Evolutionary conservation across 2,329 filamentous ascomycete genomes (phyloP).

Genomic region (Hymenoscyphus scutula): DNA sequence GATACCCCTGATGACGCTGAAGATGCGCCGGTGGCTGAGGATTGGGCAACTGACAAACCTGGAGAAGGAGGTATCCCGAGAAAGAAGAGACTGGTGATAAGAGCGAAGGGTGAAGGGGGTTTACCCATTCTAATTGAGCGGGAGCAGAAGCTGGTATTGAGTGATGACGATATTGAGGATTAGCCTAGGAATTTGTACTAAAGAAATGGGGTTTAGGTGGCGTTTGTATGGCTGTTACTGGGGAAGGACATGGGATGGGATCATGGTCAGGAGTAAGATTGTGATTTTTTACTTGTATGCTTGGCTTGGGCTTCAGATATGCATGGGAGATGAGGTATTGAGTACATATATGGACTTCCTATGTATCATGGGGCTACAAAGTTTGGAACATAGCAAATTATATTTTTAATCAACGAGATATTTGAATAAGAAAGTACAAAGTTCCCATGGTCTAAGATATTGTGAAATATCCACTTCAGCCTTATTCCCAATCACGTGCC

Average conservation of each 20-base stretch:
- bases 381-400: background rate
- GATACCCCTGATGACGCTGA: slow-evolving; percentile 47
- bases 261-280: background rate
- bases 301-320: background rate
- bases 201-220: background rate
- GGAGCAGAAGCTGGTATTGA: slow-evolving; percentile 68
- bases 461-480: slow-evolving; percentile 1
- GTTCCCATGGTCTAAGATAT: background rate
- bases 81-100: slow-evolving; percentile 42
- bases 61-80: slow-evolving; percentile 52
- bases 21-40: slow-evolving; percentile 43
- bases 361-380: background rate
- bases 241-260: background rate
- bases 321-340: background rate
- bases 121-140: slow-evolving; percentile 33
- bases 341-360: background rate
- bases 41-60: slow-evolving; percentile 62
- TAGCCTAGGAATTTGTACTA: slow-evolving; percentile 4
- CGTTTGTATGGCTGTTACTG: slow-evolving; percentile 1
- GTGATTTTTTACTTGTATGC: background rate
- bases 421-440: background rate
- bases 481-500: slow-evolving; percentile 4
- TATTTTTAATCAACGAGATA: background rate
- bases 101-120: slow-evolving; percentile 24
- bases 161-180: slow-evolving; percentile 78